Evolutionary conservation across 2,329 filamentous ascomycete genomes (phyloP), one percentile per base, ranked within the genome.

Genomic region (Paramyrothecium roridum): DNA sequence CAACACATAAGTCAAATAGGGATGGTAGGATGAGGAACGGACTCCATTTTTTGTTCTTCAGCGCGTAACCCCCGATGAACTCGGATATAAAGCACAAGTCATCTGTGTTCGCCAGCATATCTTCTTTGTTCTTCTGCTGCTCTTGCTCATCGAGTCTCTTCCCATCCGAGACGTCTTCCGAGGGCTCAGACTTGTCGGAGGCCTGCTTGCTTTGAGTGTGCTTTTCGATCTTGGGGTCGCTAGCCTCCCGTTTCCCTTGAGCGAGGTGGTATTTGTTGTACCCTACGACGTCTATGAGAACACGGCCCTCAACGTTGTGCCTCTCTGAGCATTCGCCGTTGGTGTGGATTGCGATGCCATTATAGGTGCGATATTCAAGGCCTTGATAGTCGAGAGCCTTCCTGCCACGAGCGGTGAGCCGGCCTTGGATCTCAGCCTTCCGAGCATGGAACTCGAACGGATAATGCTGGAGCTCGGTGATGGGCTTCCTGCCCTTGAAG

Each of bases 1-100:
- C 12, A 13, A 43, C 16, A 6, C 26, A 30, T 10, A 30, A 30
- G 37, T 37, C 33, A 37, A 10, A 16, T 17, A 43, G 13, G 3
- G 11, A 16, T 10, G 47, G 4, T 17, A 26, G 12, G 34, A 37
- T 12, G 1, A 21, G 2, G 33, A 3, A 70, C 72, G 66, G 59
- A 74, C 74, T 58, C 77, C 76, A 80, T 4, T 70, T 52, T 64
- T 78, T 78, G 56, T 75, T 77, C 63, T 77, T 77, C 52, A 79
- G 63, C 0, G 77, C 72, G 53, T 75, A 81, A 0, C 77, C 79
- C 8, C 73, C 65, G 37, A 78, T 63, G 43, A 75, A 55, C 6
- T 73, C 76, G 1, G 70, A 70, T 56, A 79, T 70, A 52, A 71
- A 78, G 51, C 71, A 70, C 6, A 80, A 64, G 16, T 76, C 67